Evolutionary conservation across 2,329 filamentous ascomycete species (phyloP), one percentile per base, ranked within the genome.

Genomic region (Fusarium sp.): DNA sequence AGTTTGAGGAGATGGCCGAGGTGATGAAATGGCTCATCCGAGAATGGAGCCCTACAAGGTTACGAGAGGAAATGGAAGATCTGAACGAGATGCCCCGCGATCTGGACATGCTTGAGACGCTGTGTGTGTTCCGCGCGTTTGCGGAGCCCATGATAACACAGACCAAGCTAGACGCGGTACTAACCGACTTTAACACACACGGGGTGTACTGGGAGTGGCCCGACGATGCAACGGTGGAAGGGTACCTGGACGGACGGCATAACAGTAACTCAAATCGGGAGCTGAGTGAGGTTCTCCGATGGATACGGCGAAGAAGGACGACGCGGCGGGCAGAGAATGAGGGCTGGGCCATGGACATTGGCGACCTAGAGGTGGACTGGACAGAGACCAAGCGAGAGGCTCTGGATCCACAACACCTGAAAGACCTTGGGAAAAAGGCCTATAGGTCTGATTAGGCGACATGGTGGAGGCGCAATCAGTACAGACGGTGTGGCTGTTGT

Each of bases 1-100:
- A 92, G 68, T 82, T 83, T 53, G 79, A 84, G 2, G 87, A 85
- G 54, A 87, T 93, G 75, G 82, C 85, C 5, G 80, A 79, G 4
- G 78, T 90, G 5, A 78, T 90, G 13, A 77, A 79, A 29, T 93
- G 89, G 89, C 85, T 90, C 69, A 77, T 85, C 0, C 70, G 77
- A 23, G 78, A 88, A 68, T 84, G 84, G 78, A 74, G 76, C 6
- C 76, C 75, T 20, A 59, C 73, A 25, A 74, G 75, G 9, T 62
- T 79, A 33, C 71, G 79, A 5, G 78, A 80, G 14, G 79, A 81
- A 57, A 75, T 83, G 62, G 67, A 73, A 27, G 73, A 79, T 51
- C 60, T 77, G 51, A 71, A 81, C 18, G 77, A 82, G 58, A 62
- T 75, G n/a, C 76, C 79, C 29, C 51, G 67, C 5, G 73, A 76